These are phyloP conservation scores for Phytopythium montanum DNA, from an alignment of 352 stramenopile species.

Conservation along the genomic window DNA sequence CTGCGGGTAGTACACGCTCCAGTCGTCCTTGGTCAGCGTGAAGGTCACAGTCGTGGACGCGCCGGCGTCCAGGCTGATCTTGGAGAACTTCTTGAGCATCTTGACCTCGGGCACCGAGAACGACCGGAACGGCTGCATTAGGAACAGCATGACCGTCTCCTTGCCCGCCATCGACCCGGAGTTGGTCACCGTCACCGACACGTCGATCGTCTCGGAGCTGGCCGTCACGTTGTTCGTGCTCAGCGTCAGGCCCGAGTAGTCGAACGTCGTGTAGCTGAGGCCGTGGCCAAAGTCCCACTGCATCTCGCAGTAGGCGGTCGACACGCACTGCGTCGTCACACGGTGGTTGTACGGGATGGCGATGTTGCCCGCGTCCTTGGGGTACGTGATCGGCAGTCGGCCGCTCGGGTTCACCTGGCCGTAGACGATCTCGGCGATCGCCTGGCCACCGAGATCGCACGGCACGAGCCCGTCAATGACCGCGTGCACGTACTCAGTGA, in stretches of 20 bases:
- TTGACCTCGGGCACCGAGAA: slow-evolving; percentile 70
- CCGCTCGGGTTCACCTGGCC: slow-evolving; percentile 75
- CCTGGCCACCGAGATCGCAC: slow-evolving; percentile 64
- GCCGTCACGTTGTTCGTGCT: slow-evolving; percentile 14
- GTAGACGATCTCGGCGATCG: slow-evolving; percentile 78
- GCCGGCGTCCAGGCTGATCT: slow-evolving; percentile 49
- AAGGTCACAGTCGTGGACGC: slow-evolving; percentile 25
- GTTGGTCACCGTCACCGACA: slow-evolving; percentile 63
- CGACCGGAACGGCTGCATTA: slow-evolving; percentile 52
- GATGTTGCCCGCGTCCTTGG: slow-evolving; percentile 43
- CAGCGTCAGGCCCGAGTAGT: slow-evolving; percentile 35
- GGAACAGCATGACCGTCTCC: slow-evolving; percentile 72
- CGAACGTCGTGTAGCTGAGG: slow-evolving; percentile 68
- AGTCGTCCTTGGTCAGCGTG: slow-evolving; percentile 41
- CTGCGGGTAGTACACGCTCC: slow-evolving; percentile 51
- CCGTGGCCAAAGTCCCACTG: slow-evolving; percentile 63
- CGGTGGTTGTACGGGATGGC: slow-evolving; percentile 67
- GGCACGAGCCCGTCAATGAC: slow-evolving; percentile 70
- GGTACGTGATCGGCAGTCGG: slow-evolving; percentile 77
- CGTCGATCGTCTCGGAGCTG: slow-evolving; percentile 23
- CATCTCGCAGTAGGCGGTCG: slow-evolving; percentile 33
- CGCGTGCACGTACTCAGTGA: slow-evolving; percentile 47
- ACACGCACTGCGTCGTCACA: slow-evolving; percentile 38
- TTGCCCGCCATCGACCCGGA: slow-evolving; percentile 43
- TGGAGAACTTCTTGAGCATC: slow-evolving; percentile 72